phyloP scores from a whole-genome alignment of 768 basidiomycete species.

The Lyophyllum decastes region DNA sequence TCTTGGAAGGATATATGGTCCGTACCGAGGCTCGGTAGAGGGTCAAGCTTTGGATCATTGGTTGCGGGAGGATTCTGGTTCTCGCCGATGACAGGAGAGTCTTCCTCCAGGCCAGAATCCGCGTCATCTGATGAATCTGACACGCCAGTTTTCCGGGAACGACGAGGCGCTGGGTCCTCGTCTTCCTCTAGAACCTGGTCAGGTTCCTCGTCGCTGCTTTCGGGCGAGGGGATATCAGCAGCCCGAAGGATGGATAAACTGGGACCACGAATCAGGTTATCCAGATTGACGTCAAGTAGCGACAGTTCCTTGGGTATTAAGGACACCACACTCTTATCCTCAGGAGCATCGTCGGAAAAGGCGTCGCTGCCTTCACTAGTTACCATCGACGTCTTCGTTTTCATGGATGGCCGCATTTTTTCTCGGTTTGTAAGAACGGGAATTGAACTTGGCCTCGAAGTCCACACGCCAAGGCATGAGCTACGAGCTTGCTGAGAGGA shows the following conservation, averaged over 20 bases:
- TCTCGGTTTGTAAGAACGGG: neutral
- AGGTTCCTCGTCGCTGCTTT: constrained; percentile 43
- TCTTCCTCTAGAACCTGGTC: constrained; percentile 37
- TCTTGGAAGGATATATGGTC: constrained; percentile 29
- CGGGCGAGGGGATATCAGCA: constrained; percentile 39
- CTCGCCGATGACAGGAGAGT: constrained; percentile 24
- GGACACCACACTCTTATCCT: constrained; percentile 17
- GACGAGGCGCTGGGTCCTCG: constrained; percentile 24
- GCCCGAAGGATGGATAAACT: constrained; percentile 23
- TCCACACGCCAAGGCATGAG: neutral
- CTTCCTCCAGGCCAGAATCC: constrained; percentile 39
- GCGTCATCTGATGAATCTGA: constrained; percentile 25
- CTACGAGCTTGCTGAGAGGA: neutral
- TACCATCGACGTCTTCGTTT: neutral
- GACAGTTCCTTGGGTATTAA: constrained; percentile 22
- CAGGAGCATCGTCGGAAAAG: constrained; percentile 10
- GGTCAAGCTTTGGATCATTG: neutral
- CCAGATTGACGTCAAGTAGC: constrained; percentile 34
- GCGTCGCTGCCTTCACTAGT: neutral
- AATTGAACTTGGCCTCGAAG: neutral
- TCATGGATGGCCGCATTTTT: neutral
- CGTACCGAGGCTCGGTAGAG: constrained; percentile 1
- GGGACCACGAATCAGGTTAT: constrained; percentile 41
- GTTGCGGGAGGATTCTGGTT: neutral
- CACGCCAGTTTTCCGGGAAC: constrained; percentile 26